Evolutionary conservation across 176 grass and related monocot genomes (phyloP).

Genomic region (Eleusine coracana): DNA sequence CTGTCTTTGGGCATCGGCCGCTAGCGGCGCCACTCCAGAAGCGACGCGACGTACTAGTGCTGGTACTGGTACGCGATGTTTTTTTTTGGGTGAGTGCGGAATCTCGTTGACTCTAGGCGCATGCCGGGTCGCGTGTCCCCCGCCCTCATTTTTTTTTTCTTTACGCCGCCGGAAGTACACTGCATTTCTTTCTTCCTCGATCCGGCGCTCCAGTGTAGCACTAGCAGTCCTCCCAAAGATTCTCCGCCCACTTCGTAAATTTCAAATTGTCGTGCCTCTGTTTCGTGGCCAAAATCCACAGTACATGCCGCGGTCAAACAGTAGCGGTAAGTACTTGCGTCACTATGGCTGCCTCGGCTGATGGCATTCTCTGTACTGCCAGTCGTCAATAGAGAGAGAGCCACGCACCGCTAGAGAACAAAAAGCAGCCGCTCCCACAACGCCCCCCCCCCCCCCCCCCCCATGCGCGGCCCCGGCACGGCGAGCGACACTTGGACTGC

Average conservation of each 20-base stretch:
- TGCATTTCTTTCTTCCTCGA: background rate
- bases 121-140: background rate
- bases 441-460: background rate
- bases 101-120: constrained; percentile 40
- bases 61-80: background rate
- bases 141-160: no score
- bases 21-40: background rate
- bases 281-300: no score
- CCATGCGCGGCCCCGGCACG: background rate
- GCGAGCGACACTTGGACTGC: background rate
- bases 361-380: no score
- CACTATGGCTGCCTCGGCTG: no score
- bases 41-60: no score
- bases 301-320: no score
- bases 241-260: no score
- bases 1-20: background rate
- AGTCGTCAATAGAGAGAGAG: background rate
- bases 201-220: background rate
- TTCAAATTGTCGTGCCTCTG: no score
- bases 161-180: background rate
- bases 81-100: background rate
- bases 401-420: background rate
- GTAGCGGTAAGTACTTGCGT: background rate
- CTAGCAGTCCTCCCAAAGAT: no score
- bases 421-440: background rate